Conservation (phyloP, 75 land plant species). For the Cunninghamia lanceolata region DNA sequence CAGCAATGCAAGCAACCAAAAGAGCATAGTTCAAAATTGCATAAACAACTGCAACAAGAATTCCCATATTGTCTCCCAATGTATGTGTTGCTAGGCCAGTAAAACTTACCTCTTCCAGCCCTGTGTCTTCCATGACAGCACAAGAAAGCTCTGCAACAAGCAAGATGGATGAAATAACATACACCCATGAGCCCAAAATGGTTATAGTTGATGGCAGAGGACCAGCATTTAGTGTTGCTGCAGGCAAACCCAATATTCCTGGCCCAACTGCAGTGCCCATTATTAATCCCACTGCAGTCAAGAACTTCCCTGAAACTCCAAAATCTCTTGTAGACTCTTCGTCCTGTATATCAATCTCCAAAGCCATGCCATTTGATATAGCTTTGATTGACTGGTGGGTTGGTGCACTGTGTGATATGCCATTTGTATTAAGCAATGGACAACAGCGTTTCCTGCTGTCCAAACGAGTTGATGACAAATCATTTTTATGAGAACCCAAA, state of each 20-base stretch:
- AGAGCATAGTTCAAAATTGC: no score
- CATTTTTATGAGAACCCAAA: background rate
- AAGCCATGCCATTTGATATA: background rate
- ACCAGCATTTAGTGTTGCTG: slow-evolving; percentile 55
- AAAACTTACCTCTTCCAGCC: slow-evolving; percentile 23
- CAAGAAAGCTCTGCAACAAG: slow-evolving; percentile 28
- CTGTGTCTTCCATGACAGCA: no score
- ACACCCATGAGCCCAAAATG: slow-evolving; percentile 68
- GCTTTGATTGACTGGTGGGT: background rate
- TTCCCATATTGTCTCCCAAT: slow-evolving; percentile 39
- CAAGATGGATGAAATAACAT: slow-evolving; percentile 61
- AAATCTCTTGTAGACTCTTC: background rate
- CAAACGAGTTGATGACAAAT: background rate
- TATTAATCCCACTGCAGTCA: slow-evolving; percentile 59
- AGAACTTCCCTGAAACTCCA: slow-evolving; percentile 24
- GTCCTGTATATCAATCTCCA: no score
- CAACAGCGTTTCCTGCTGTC: background rate
- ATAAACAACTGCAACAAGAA: slow-evolving; percentile 55
- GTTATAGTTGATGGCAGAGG: slow-evolving; percentile 10
- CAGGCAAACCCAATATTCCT: slow-evolving; percentile 71
- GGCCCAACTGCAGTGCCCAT: slow-evolving; percentile 30
- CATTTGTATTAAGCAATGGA: background rate
- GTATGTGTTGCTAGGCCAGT: slow-evolving; percentile 52
- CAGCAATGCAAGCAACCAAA: no score
- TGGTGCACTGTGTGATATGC: background rate